A percentile compares a stretch with the other conserved stretches of the same genome.
Evolutionary conservation across 78 protist genomes (phyloP).

Genomic region (Dictyostelium firmibasis): DNA sequence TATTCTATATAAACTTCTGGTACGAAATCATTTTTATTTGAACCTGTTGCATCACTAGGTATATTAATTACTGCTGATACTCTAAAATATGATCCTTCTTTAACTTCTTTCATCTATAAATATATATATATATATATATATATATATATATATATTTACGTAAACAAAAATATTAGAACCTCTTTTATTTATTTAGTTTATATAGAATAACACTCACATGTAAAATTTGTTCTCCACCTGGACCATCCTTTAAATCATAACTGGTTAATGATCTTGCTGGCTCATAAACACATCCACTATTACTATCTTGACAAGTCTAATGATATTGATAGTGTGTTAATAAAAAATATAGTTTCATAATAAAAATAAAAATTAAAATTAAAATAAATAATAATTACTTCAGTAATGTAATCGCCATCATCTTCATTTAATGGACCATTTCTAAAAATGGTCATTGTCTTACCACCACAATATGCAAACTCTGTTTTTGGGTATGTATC

Average conservation of each 20-base stretch:
- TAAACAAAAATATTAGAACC: no score
- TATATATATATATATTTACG: neutral
- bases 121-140: neutral
- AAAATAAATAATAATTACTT: neutral
- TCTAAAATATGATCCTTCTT: constrained; percentile 7
- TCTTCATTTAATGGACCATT: constrained; percentile 30
- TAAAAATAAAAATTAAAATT: neutral
- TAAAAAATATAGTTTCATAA: neutral
- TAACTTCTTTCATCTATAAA: neutral
- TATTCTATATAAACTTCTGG: constrained; percentile 57
- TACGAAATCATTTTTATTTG: neutral
- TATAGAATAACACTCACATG: neutral
- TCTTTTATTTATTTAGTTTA: neutral
- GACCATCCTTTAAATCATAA: neutral
- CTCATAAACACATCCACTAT: constrained; percentile 38
- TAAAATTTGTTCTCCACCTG: neutral
- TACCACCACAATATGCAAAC: constrained; percentile 59
- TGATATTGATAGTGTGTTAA: no score
- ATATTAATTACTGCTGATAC: neutral
- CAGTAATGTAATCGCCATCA: constrained; percentile 31
- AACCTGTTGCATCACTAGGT: neutral
- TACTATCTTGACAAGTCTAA: neutral
- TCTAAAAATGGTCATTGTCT: constrained; percentile 6
- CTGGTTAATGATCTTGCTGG: constrained; percentile 42
- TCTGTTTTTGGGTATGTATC: neutral